Base-by-base conservation (phyloP, 805 yeast genomes). In the Ogataea neopini region DNA sequence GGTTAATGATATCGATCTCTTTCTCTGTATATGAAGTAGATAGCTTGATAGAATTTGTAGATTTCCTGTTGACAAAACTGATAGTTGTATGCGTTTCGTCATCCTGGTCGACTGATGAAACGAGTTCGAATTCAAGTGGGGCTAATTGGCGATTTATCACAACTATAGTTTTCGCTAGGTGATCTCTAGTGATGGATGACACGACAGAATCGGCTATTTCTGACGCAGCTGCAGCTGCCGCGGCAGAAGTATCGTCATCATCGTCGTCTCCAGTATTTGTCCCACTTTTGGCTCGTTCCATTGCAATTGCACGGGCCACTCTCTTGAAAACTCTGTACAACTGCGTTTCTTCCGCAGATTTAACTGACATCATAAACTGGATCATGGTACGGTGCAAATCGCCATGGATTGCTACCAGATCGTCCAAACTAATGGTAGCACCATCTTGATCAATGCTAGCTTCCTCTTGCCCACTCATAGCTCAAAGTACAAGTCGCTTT, bases 1-100 rank as follows among this genome's bases (percentile, higher is more conserved):
- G 69, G 45, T 78, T 80, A 22, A 81, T 69, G n/a, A 74, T 53
- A 37, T 65, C 69, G 49, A 79, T 74, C 68, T 74, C 72, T 29
- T 58, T 62, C 9, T 66, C 65, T 1, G 65, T 50, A 42, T 63
- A 72, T 52, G 42, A 53, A 43, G 71, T 77, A 54, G 69, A 57
- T 40, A 63, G 33, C 33, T 60, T 61, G 18, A 75, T 69, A 2
- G 72, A 53, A 3, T 69, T 74, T 40, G 74, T 75, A 3, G 66
- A 58, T 14, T 59, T 53, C 8, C 70, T 64, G 55, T 79, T 78
- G 19, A 76, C 66, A 23, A 56, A 48, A 9, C 48, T 46, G n/a
- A 51, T 45, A 44, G 44, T 42, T 17, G 44, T 45, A 5, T 68
- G 57, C 3, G 59, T 52, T 66, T 68, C 44, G 64, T 66, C 45